Percentiles rank a stretch among this genome's conserved stretches.
phyloP scores from a whole-genome alignment of 2,329 filamentous ascomycete species.

The Apiospora malaysiana region DNA sequence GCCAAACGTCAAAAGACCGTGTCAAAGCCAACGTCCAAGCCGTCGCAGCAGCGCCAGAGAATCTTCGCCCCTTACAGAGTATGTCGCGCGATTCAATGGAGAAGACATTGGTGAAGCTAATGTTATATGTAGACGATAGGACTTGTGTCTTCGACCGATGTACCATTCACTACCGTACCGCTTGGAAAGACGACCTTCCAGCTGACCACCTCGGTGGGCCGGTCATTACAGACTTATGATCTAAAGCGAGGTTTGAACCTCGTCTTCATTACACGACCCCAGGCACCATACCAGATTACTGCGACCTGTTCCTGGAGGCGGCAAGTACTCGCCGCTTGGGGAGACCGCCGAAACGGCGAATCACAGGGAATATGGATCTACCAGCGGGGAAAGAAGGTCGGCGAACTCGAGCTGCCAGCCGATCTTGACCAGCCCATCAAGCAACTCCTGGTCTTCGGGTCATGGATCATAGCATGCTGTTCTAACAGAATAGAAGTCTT shows the following conservation, averaged over 20 bases:
- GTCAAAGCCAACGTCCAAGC: conserved; percentile 45
- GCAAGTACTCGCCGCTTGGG: conserved; percentile 89
- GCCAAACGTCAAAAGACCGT: conserved; percentile 79
- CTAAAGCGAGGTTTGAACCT: conserved; percentile 87
- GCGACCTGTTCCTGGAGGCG: conserved; percentile 89
- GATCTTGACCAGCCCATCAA: conserved; percentile 74
- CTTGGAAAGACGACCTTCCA: conserved; percentile 96
- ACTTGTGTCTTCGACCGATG: conserved; percentile 85
- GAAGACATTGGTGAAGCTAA: conserved; percentile 21
- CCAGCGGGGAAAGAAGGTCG: conserved; percentile 86
- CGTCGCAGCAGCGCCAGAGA: conserved; percentile 63
- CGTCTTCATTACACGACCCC: conserved; percentile 89
- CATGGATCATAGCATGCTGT: conserved; percentile 87
- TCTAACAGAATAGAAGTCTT: conserved; percentile 83
- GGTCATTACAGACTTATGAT: conserved; percentile 94
- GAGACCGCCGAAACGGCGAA: conserved; percentile 58
- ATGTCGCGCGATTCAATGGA: conserved; percentile 35
- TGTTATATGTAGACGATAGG: conserved; percentile 74
- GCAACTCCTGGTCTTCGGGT: conserved; percentile 82
- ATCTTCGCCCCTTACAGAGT: conserved; percentile 95
- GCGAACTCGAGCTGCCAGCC: conserved; percentile 71
- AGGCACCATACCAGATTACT: conserved; percentile 85
- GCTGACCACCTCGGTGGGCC: conserved; percentile 92
- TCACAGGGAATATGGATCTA: conserved; percentile 84
- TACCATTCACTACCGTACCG: conserved; percentile 88